Percentiles rank a stretch among this genome's conserved stretches.
Evolutionary conservation across 306 rosid species (phyloP).

Genomic region (Luffa acutangula): DNA sequence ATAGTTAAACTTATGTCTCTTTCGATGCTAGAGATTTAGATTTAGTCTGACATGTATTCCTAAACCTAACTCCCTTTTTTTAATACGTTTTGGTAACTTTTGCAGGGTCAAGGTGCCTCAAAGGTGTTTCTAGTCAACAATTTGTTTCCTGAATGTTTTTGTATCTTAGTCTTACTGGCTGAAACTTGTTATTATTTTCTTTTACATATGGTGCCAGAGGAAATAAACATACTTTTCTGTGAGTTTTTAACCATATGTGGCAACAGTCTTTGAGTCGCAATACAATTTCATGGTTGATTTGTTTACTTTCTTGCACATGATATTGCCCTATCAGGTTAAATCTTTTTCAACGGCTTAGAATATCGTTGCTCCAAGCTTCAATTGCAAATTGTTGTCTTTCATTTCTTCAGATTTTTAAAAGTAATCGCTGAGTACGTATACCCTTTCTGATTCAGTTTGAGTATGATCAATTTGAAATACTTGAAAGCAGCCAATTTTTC

Average conservation of each 20-base stretch:
- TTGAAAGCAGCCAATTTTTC: not conserved
- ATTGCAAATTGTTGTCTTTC: conserved; percentile 1
- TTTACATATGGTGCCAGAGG: not conserved
- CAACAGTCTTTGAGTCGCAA: not conserved
- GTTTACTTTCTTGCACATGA: not conserved
- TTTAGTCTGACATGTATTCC: not conserved
- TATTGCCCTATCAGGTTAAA: not conserved
- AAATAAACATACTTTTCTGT: not conserved
- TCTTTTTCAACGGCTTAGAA: not conserved
- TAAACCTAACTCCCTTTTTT: not conserved
- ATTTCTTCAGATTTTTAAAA: not conserved
- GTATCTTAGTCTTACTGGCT: not conserved
- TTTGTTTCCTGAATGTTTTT: conserved; percentile 2
- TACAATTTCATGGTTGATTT: not conserved
- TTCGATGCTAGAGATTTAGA: not conserved
- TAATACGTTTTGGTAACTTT: not conserved
- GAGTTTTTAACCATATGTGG: not conserved
- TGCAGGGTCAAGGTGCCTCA: conserved; percentile 1
- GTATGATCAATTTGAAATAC: not conserved
- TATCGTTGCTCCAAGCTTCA: not conserved
- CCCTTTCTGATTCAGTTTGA: not conserved
- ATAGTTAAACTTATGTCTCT: not conserved
- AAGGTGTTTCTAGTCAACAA: conserved; percentile 1
- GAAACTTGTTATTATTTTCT: conserved; percentile 3
- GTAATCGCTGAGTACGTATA: not conserved